These are phyloP conservation scores for Lentinula novae-zelandiae DNA, from an alignment of 1,284 basidiomycete genomes.

Conservation along the genomic window DNA sequence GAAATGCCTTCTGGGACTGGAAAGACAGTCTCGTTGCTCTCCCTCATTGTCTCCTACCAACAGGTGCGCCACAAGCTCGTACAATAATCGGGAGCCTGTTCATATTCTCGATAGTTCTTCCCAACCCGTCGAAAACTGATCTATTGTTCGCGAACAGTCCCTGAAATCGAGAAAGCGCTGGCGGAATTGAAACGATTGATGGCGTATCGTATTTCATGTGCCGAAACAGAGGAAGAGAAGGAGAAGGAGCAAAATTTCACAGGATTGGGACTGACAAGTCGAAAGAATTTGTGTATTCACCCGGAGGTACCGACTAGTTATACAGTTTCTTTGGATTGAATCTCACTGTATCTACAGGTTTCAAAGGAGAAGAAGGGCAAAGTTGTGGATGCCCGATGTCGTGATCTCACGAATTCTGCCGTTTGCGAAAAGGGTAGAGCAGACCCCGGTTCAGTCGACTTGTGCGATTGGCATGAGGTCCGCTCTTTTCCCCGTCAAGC, in stretches of 20 bases:
- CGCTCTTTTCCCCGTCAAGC: slow-evolving; percentile 18
- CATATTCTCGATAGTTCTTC: slow-evolving; percentile 64
- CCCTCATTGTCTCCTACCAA: slow-evolving; percentile 97
- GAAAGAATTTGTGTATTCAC: slow-evolving; percentile 97
- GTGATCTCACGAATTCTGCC: slow-evolving; percentile 89
- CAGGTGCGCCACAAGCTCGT: slow-evolving; percentile 51
- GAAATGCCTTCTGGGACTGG: slow-evolving; percentile 99
- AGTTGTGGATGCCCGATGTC: slow-evolving; percentile 94
- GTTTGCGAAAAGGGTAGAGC: slow-evolving; percentile 84
- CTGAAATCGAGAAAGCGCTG: slow-evolving; percentile 98
- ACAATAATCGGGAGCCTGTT: background rate
- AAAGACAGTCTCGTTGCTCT: slow-evolving; percentile 96
- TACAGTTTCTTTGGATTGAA: background rate
- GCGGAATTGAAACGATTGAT: slow-evolving; percentile 94
- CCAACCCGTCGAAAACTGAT: slow-evolving; percentile 92
- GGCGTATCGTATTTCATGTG: slow-evolving; percentile 76
- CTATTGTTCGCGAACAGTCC: slow-evolving; percentile 99
- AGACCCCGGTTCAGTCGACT: slow-evolving; percentile 87
- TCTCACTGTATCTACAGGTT: slow-evolving; percentile 47
- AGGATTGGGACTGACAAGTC: slow-evolving; percentile 90
- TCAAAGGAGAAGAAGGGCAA: slow-evolving; percentile 98
- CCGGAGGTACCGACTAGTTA: slow-evolving; percentile 69
- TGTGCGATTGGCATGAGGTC: slow-evolving; percentile 97
- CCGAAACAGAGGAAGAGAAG: slow-evolving; percentile 72
- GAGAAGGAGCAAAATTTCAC: slow-evolving; percentile 82